Conservation (phyloP, 768 basidiomycete genomes). For the Kwoniella sp. region DNA sequence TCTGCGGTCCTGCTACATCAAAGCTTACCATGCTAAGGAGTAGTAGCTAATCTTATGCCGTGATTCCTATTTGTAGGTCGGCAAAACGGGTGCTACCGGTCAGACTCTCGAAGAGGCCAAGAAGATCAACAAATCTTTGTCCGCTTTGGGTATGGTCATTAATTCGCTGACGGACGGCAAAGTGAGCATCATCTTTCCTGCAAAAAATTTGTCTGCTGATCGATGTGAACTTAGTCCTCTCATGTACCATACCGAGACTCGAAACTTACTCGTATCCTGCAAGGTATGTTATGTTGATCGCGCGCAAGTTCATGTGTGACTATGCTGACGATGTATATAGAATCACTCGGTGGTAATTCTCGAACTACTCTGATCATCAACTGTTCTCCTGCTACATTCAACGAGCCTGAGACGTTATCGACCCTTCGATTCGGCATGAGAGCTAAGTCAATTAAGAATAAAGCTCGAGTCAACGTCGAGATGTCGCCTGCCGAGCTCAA, state of each 20-base stretch:
- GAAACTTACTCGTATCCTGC: slow-evolving; percentile 95
- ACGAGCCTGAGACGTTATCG: slow-evolving; percentile 91
- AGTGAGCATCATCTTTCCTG: too few species aligned
- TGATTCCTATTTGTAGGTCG: too few species aligned
- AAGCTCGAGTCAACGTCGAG: slow-evolving; percentile 96
- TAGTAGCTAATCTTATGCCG: too few species aligned
- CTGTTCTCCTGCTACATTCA: slow-evolving; percentile 96
- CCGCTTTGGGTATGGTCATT: slow-evolving; percentile 98
- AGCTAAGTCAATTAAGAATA: slow-evolving; percentile 99
- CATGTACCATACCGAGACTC: slow-evolving; percentile 99
- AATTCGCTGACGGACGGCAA: slow-evolving; percentile 96
- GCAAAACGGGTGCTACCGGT: slow-evolving; percentile 97
- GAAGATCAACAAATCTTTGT: slow-evolving; percentile 99
- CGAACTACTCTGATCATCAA: slow-evolving; percentile 91
- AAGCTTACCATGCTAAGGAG: too few species aligned
- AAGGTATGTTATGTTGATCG: slow-evolving; percentile 92
- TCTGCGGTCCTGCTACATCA: background rate
- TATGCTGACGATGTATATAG: slow-evolving; percentile 24
- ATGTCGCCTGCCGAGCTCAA: slow-evolving; percentile 93
- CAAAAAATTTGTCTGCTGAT: too few species aligned
- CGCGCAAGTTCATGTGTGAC: slow-evolving; percentile 58
- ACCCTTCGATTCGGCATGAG: slow-evolving; percentile 99
- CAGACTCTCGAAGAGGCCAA: slow-evolving; percentile 99
- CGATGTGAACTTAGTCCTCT: slow-evolving; percentile 66
- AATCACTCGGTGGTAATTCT: slow-evolving; percentile 56